Base-by-base conservation (phyloP, 2,329 filamentous ascomycete species). In the Curvularia lunata region DNA sequence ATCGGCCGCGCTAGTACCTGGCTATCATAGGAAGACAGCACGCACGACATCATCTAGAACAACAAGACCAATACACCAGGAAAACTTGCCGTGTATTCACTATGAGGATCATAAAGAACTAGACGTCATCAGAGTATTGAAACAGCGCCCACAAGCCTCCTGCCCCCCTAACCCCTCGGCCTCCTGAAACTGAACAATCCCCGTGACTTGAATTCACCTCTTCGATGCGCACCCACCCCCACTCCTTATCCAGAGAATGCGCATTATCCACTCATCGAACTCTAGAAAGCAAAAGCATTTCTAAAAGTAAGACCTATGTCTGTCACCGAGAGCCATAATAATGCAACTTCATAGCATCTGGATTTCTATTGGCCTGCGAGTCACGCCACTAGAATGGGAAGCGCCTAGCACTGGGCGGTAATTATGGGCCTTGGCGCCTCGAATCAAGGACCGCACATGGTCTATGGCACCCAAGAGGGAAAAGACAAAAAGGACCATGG, bases 221-320 rank as follows among this genome's bases (percentile, higher is more conserved):
- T 74, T 42, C 68, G 58, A 28, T 73, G 47, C 21, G 67, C 63
- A 50, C 77, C 66, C 30, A 61, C 48, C 32, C 67, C 62, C 2
- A 34, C 66, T 71, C 56, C 79, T 81, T 0, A 65, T 75, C 5
- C 78, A 70, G 47, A 82, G 77, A 61, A 82, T 81, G 63, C 79
- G 62, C 16, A 68, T 40, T 8, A 62, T 78, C 4, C 52, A 62
- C 73, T 85, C 84, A 67, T 78, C 83, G 50, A 84, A 63, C 71
- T 85, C 83, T 80, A 84, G 82, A 65, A 80, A 76, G 82, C 83
- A 56, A 85, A 81, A 42, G 82, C 77, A 56, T 77, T 79, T 0
- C 83, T 83, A 42, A 84, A 63, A 54, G 82, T 84, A 12, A 79
- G 23, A 73, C 10, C 81, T 71, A 0, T 80, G 66, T 0, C 83